phyloP scores from a whole-genome alignment of 495 filamentous ascomycete genomes.

The Lineolata rhizophorae region DNA sequence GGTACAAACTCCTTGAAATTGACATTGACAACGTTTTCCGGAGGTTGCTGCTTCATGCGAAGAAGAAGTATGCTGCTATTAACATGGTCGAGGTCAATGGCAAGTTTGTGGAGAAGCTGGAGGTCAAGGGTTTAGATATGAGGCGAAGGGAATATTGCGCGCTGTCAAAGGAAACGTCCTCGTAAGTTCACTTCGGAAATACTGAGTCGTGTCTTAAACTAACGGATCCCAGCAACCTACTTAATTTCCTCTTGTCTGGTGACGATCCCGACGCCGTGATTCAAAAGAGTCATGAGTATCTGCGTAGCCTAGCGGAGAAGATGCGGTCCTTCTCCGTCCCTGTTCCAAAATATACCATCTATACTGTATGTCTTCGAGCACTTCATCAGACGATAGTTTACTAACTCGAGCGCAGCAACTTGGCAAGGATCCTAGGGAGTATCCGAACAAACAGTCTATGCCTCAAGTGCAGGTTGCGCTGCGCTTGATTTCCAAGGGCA shows the following conservation, averaged over 20 bases:
- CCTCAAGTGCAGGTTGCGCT: slow-evolving; percentile 94
- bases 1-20: slow-evolving; percentile 78
- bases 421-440: slow-evolving; percentile 79
- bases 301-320: slow-evolving; percentile 56
- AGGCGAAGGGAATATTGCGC: slow-evolving; percentile 87
- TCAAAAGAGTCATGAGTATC: slow-evolving; percentile 75
- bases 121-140: slow-evolving; percentile 98
- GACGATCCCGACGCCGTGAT: slow-evolving; percentile 81
- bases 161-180: slow-evolving; percentile 81
- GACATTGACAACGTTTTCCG: slow-evolving; percentile 97
- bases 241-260: slow-evolving; percentile 83
- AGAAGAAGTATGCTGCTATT: slow-evolving; percentile 98
- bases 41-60: slow-evolving; percentile 78
- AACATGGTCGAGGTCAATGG: slow-evolving; percentile 79
- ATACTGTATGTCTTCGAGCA: slow-evolving; percentile 32
- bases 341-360: slow-evolving; percentile 79
- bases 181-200: slow-evolving; percentile 17
- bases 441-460: slow-evolving; percentile 82
- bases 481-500: slow-evolving; percentile 67
- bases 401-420: slow-evolving; percentile 43
- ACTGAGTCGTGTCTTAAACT: not conserved
- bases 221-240: slow-evolving; percentile 22
- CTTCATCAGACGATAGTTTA: not conserved
- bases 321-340: slow-evolving; percentile 63
- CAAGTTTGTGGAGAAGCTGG: slow-evolving; percentile 80